Base-by-base conservation (phyloP, 352 stramenopile species). In the Plasmopara viticola region DNA sequence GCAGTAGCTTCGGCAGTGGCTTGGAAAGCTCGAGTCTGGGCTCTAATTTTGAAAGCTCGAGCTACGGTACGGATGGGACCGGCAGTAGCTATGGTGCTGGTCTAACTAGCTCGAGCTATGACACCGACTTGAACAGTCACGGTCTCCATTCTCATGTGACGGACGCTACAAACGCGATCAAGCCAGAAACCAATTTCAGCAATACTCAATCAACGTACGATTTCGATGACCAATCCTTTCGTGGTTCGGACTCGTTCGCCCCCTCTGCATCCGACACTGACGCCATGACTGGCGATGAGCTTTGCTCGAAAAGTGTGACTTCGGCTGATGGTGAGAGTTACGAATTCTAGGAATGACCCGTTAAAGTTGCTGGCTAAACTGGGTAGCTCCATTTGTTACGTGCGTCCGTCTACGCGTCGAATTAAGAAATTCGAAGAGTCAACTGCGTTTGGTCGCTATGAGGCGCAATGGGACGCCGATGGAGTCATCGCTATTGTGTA, bases 321-420 rank as follows among this genome's bases (percentile, higher is more conserved):
- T 84, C 73, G 44, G 57, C 61, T 20, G 73, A 83, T 44, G 78
- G 74, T 28, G 73, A 85, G 58, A 83, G 65, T 53, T 89, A 89
- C 62, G 78, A 89, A 63, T 89, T 89, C 20, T 25, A 25, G 20
- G 3, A 25, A 25, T 25, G 20, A 25, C 20, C 20, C 20, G 20
- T 48, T 89, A 84, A 51, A 46, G 20, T 54, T 15, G 6, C 12
- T 50, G 46, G 17, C 34, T 51, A 62, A 37, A 53, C 47, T 54
- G 57, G 48, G 38, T 50, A 33, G 40, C 40, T 18, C 33, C 18
- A 33, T 20, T 54, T 57, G 51, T 39, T 59, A 31, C 10, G 66
- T 60, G 38, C 40, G 48, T 51, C 50, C 39, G 38, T 53, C 35
- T 48, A 42, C 35, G 39, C 57, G 53, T 48, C 50, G 55, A 45